These are phyloP conservation scores for Candida xiaguanensis DNA, from an alignment of 805 yeast species.

Conservation along the genomic window DNA sequence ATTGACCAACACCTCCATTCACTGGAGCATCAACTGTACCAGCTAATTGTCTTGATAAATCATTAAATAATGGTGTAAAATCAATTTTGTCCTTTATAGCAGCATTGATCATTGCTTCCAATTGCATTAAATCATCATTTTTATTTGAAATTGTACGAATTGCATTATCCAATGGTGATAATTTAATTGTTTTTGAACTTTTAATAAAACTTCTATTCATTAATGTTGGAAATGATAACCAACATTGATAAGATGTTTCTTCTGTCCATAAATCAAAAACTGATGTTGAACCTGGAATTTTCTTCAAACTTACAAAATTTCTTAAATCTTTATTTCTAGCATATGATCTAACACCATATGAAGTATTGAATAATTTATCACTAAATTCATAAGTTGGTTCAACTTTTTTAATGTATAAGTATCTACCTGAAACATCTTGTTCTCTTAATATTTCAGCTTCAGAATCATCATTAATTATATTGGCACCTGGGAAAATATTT, in stretches of 20 bases:
- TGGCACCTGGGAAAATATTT: constrained; percentile 77
- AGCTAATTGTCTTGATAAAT: constrained; percentile 64
- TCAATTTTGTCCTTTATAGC: constrained; percentile 51
- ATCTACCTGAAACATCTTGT: constrained; percentile 65
- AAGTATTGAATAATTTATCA: constrained; percentile 41
- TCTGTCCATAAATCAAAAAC: constrained; percentile 85
- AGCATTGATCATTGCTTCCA: constrained; percentile 57
- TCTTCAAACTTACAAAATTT: constrained; percentile 64
- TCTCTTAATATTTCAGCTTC: constrained; percentile 51
- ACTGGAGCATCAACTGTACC: constrained; percentile 93
- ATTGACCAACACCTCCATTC: constrained; percentile 88
- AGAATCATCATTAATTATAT: constrained; percentile 56
- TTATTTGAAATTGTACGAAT: constrained; percentile 61
- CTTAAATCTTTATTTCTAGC: constrained; percentile 71
- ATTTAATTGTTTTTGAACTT: constrained; percentile 41
- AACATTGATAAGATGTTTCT: constrained; percentile 75
- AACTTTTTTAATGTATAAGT: constrained; percentile 66
- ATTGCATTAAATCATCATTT: constrained; percentile 66
- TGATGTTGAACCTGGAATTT: constrained; percentile 68
- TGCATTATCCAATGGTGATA: constrained; percentile 87
- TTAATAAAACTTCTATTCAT: constrained; percentile 80
- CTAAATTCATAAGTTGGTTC: constrained; percentile 60
- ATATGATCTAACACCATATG: constrained; percentile 67
- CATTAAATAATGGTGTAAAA: constrained; percentile 49
- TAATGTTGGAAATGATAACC: constrained; percentile 77